Conservation (phyloP, 768 basidiomycete genomes). For the Cubamyces lactineus region DNA sequence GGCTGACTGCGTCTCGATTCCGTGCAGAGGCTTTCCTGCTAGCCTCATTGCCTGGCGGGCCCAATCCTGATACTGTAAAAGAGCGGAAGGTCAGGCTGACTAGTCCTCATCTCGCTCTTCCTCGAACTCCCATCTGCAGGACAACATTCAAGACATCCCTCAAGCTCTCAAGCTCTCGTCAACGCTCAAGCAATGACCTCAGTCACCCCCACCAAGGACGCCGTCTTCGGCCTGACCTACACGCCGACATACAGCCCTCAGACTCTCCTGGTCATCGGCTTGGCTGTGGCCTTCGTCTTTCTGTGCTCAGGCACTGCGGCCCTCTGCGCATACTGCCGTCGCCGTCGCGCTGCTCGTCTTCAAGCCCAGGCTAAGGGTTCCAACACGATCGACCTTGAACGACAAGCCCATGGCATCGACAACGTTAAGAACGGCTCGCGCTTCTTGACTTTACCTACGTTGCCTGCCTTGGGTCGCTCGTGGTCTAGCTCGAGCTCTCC, state of each 20-base stretch:
- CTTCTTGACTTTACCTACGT: background rate
- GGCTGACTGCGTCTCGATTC: background rate
- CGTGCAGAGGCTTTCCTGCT: background rate
- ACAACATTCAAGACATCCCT: slow-evolving; percentile 2
- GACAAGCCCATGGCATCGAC: background rate
- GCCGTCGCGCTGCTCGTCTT: background rate
- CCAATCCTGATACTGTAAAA: background rate
- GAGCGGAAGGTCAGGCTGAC: background rate
- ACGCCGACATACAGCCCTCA: slow-evolving; percentile 3
- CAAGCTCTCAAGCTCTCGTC: background rate
- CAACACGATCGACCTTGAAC: slow-evolving; percentile 2
- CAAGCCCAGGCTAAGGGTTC: background rate
- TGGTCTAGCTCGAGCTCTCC: background rate
- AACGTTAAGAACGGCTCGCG: slow-evolving; percentile 1
- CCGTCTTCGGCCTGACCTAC: background rate
- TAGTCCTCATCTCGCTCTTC: background rate
- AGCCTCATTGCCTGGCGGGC: background rate
- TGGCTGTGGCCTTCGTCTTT: slow-evolving; percentile 8
- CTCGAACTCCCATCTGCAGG: slow-evolving; percentile 4
- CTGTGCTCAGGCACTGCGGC: background rate
- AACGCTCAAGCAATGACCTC: background rate
- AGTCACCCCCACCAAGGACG: background rate
- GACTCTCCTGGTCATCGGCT: slow-evolving; percentile 8
- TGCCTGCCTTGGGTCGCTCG: slow-evolving; percentile 5
- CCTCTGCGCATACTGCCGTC: background rate